Conservation (phyloP, 306 rosid genomes). For the Cucurbita pepo region DNA sequence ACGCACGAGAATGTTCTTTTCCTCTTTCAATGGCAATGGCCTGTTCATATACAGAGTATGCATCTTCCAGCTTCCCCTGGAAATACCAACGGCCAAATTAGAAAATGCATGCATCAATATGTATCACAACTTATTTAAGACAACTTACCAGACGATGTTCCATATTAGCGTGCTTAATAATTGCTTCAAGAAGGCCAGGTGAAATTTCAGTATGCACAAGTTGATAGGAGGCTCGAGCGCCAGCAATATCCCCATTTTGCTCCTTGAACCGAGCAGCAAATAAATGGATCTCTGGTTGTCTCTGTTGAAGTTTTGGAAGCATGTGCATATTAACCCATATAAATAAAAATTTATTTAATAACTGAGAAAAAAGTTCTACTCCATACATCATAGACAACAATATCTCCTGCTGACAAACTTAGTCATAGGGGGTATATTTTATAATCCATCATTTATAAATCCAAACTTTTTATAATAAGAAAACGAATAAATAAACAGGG, state of each 20-base stretch:
- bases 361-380: neutral
- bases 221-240: slow-evolving; percentile 88
- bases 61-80: slow-evolving; percentile 81
- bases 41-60: slow-evolving; percentile 69
- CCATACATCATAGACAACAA: neutral
- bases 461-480: neutral
- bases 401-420: neutral
- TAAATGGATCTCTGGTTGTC: slow-evolving; percentile 90
- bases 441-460: neutral
- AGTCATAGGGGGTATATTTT: neutral
- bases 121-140: neutral
- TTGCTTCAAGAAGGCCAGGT: slow-evolving; percentile 97
- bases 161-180: slow-evolving; percentile 85
- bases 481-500: neutral
- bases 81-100: slow-evolving; percentile 11
- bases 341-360: neutral
- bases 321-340: neutral
- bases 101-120: slow-evolving; percentile 4
- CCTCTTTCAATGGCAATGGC: slow-evolving; percentile 94
- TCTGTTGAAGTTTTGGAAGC: slow-evolving; percentile 30
- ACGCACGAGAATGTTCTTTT: slow-evolving; percentile 79
- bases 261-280: slow-evolving; percentile 90
- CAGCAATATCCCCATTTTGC: slow-evolving; percentile 65
- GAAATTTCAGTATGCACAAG: slow-evolving; percentile 84
- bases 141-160: slow-evolving; percentile 75